Base-by-base conservation (phyloP, 192 early-diverging fungal genomes). In the Diversispora eburnea region DNA sequence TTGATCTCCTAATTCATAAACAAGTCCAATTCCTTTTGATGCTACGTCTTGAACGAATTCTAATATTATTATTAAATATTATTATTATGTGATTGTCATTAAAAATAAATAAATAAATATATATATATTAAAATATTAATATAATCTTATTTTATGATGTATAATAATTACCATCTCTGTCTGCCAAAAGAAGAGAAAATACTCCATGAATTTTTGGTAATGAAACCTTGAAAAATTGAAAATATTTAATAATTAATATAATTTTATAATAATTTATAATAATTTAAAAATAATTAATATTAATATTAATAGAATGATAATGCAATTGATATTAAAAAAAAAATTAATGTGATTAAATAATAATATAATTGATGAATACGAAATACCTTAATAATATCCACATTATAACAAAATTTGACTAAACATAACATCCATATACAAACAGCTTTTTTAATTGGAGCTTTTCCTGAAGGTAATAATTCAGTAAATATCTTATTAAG, bases 21-120 rank as follows among this genome's bases (percentile, higher is more conserved):
- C 88, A 10, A 94, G 77, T 45, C 92, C 90, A 58, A 94, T 86
- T 45, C 94, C 92, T 72, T 93, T 93, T n/a, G 91, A 92, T 2
- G 94, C 94, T 54, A 90, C 86, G 71, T 95, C 94, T 65, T 95
- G 94, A 12, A 87, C 90, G 59, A 95, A 88, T 22, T 94, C 87
- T 89, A 75, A 13, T n/a, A n/a, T n/a, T n/a, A 39, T 6, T 49
- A 15, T 33, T 33, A 33, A 33, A 33, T 33, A 33, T 33, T 2
- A 33, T 33, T 33, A 33, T 33, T 33, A 33, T 33, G 25, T 33
- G 25, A 33, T 33, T 33, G 25, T 33, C 25, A 33, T 33, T 33
- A 33, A 33, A 33, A 1, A 33, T 33, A 33, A 0, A 33, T 33
- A 22, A 46, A 15, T 4, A 70, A 10, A 73, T 3, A 64, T 39